These are phyloP conservation scores for Suillus plorans DNA, from an alignment of 768 basidiomycete species.

Conservation along the genomic window DNA sequence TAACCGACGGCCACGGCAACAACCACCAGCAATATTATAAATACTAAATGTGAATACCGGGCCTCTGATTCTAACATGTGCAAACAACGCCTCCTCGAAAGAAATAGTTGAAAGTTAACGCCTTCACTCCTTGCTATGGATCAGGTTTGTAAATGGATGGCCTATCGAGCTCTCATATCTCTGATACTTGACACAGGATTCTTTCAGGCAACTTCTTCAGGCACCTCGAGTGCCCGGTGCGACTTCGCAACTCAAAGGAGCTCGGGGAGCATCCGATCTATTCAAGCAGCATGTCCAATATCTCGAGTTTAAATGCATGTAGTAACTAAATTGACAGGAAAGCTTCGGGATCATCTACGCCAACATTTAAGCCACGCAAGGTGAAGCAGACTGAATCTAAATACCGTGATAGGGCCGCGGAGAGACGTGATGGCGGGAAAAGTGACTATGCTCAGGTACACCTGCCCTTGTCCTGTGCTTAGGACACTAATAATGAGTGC, in stretches of 20 bases:
- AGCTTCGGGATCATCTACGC: conserved; percentile 48
- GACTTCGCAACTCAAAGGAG: conserved; percentile 6
- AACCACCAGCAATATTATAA: not conserved
- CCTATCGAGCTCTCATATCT: not conserved
- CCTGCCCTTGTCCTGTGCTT: conserved; percentile 3
- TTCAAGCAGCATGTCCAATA: not conserved
- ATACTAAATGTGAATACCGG: not conserved
- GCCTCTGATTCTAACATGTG: conserved; percentile 26
- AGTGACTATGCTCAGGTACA: conserved; percentile 74
- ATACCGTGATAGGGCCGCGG: conserved; percentile 77
- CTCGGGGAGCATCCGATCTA: not conserved
- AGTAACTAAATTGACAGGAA: conserved; percentile 35
- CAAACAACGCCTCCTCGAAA: conserved; percentile 25
- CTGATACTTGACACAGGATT: conserved; percentile 42
- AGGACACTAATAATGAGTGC: not conserved
- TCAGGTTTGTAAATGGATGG: conserved; percentile 19
- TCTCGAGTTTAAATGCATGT: conserved; percentile 1
- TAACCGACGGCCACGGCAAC: not conserved
- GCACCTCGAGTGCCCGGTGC: conserved; percentile 25
- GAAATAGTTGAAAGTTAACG: not conserved
- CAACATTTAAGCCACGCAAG: conserved; percentile 81
- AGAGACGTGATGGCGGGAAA: conserved; percentile 62
- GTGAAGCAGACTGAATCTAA: conserved; percentile 58
- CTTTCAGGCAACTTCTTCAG: conserved; percentile 54
- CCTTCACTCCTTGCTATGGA: conserved; percentile 19